These are phyloP conservation scores for Rhodotorula diobovata DNA, from an alignment of 768 basidiomycete species.

Conservation along the genomic window DNA sequence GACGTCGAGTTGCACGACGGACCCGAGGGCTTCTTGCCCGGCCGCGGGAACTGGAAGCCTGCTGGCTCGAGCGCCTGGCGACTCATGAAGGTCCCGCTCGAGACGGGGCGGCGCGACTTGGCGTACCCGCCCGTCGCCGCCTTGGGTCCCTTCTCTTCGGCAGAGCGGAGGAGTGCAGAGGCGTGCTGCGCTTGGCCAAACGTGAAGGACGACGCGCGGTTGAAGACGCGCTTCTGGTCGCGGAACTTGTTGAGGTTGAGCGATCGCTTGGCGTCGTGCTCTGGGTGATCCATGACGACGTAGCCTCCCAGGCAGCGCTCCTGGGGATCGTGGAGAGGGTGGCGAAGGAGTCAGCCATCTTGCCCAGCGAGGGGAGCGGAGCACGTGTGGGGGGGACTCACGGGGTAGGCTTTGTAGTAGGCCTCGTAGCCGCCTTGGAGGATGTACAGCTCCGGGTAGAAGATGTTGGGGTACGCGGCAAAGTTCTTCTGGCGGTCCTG, in stretches of 20 bases:
- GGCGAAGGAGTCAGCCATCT: background rate
- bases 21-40: background rate
- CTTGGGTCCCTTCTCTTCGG: background rate
- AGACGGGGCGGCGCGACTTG: background rate
- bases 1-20: background rate
- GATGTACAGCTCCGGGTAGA: slow-evolving; percentile 94
- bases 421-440: slow-evolving; percentile 92
- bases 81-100: background rate
- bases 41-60: slow-evolving; percentile 29
- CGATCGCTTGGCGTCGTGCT: slow-evolving; percentile 68
- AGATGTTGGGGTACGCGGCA: slow-evolving; percentile 84
- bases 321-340: slow-evolving; percentile 19
- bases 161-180: slow-evolving; percentile 16
- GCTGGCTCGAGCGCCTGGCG: slow-evolving; percentile 17
- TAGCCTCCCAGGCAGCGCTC: slow-evolving; percentile 73
- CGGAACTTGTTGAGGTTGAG: slow-evolving; percentile 90
- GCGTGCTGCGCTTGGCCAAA: slow-evolving; percentile 35
- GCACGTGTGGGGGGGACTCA: slow-evolving; percentile 36
- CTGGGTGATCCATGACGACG: slow-evolving; percentile 91
- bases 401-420: slow-evolving; percentile 67
- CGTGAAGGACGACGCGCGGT: slow-evolving; percentile 36
- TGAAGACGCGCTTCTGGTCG: slow-evolving; percentile 48
- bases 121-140: background rate
- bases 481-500: slow-evolving; percentile 78
- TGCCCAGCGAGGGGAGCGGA: no score